Base-by-base conservation (phyloP, 1,284 basidiomycete genomes). In the Volvariella surrecta region DNA sequence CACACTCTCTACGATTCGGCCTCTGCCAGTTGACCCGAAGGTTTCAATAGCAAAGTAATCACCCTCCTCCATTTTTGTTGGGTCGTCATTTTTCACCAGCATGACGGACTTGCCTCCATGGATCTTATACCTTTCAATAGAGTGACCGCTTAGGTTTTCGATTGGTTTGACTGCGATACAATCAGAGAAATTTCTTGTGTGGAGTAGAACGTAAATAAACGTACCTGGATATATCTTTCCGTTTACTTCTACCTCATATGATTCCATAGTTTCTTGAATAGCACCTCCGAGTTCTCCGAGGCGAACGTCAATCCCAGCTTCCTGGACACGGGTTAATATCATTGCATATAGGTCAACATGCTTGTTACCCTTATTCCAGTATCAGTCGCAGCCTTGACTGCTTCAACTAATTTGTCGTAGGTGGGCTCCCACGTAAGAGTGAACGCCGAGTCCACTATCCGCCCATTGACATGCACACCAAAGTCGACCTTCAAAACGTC, bases 31-130 rank as follows among this genome's bases (percentile, higher is more conserved):
- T 18, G 88, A 89, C 17, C 96, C 96, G 63, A 99, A 99, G 0
- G 96, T 99, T 65, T 99, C 96, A 50, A 99, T 97, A 11, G 96
- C 96, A 61, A 93, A 99, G 63, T 97, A 96, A 59, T 99, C 96
- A 30, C 93, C 95, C 64, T 99, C 96, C 61, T 99, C 96, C 96
- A 99, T 99, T 68, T 91, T 96, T 16, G 88, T 91, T 55, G 82
- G 76, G 61, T 95, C 90, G 44, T 82, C 75, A 49, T 89, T 91
- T 63, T 87, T 89, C 35, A 98, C 90, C 45, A 98, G 79, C 37
- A 90, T 76, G 0, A 99, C 85, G 0, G 86, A 89, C 66, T 99
- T 99, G 16, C 76, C 76, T 17, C 79, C 89, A 58, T 97, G 93
- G 49, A 97, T 96, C 51, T 82, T 79, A 60, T 96, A 94, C n/a